Evolutionary conservation across 768 basidiomycete genomes (phyloP), one percentile per base, ranked within the genome.

Genomic region (Paxillus involutus): DNA sequence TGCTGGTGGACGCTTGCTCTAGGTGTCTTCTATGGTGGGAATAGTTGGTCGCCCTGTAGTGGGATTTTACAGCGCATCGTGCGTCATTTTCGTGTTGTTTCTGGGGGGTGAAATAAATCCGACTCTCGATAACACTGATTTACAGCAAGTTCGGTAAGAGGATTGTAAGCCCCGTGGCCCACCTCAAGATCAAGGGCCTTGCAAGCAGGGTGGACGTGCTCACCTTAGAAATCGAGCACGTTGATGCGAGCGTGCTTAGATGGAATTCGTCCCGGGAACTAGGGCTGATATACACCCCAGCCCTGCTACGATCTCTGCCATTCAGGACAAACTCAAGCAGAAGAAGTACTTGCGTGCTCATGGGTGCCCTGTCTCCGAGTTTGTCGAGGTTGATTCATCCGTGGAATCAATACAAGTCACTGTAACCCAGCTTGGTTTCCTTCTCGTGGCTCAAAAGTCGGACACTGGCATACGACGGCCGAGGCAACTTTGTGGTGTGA

Each of bases 161-260:
- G n/a, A n/a, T n/a, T n/a, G n/a, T n/a, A n/a, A n/a, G n/a, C n/a
- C n/a, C n/a, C n/a, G n/a, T n/a, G n/a, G n/a, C n/a, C n/a, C n/a
- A n/a, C n/a, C n/a, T n/a, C n/a, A n/a, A n/a, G n/a, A 96, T 99
- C 60, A 79, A 77, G 41, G 80, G 89, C 57, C 82, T 99, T 35
- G 93, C 94, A 0, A 56, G 69, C 12, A 84, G 85, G 65, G 94
- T 89, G 30, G 89, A 98, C 63, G 75, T 98, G 33, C 75, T 98
- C 46, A 98, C 96, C 0, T 85, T 96, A 48, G 96, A 99, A 76
- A 98, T 98, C 33, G 96, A 99, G 72, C 97, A 99, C 63, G 93
- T 99, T 56, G 83, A 96, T 58, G 91, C 80, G 11, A 75, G 75
- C 19, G 83, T 90, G 0, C 76, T 99, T 10, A 81, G 60, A 35